These are phyloP conservation scores for Kazachstania sp. DNA, from an alignment of 1,139 yeast genomes.

Conservation along the genomic window DNA sequence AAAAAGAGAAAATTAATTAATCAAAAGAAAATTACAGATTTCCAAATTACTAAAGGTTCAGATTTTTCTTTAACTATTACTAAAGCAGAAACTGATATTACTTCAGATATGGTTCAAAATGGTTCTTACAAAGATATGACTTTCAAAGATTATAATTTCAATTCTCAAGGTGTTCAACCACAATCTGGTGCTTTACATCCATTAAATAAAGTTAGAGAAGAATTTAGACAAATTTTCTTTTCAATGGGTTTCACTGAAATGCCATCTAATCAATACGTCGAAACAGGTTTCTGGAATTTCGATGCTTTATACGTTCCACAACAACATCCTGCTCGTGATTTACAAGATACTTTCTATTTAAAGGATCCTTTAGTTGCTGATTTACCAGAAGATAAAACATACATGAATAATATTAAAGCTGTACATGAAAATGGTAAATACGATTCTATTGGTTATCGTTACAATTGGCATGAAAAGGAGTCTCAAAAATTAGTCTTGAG, in stretches of 20 bases:
- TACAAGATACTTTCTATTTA: constrained; percentile 95
- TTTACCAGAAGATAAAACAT: constrained; percentile 69
- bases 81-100: constrained; percentile 84
- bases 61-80: constrained; percentile 76
- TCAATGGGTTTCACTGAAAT: constrained; percentile 97
- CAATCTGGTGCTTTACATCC: constrained; percentile 94
- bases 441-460: constrained; percentile 96
- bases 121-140: constrained; percentile 78
- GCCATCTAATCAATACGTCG: constrained; percentile 98
- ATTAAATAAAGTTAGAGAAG: constrained; percentile 90
- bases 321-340: constrained; percentile 98
- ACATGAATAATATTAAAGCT: constrained; percentile 66
- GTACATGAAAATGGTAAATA: constrained; percentile 87
- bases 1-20: constrained; percentile 85
- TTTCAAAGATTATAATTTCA: constrained; percentile 93
- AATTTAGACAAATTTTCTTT: constrained; percentile 94
- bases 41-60: constrained; percentile 67
- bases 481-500: constrained; percentile 85
- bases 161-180: constrained; percentile 86
- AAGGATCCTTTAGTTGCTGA: constrained; percentile 82
- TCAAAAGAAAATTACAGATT: constrained; percentile 68
- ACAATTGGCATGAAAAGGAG: constrained; percentile 92
- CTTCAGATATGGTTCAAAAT: constrained; percentile 77
- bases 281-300: constrained; percentile 97
- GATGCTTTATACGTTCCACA: constrained; percentile 95